Base-by-base conservation (phyloP, 257 asterid species). In the Capsicum chinense region DNA sequence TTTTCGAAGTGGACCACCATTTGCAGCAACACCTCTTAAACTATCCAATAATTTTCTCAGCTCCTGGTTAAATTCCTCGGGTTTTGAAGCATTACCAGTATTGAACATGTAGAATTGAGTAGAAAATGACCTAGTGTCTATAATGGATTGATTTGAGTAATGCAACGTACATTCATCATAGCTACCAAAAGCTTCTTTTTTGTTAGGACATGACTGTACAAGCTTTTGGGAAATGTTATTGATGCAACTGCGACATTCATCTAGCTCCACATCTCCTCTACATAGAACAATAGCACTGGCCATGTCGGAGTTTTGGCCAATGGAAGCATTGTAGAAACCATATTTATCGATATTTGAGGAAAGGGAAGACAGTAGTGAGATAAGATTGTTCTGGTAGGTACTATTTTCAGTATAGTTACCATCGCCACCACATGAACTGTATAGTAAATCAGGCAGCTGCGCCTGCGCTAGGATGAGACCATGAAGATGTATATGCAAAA, bases 241-340 rank as follows among this genome's bases (percentile, higher is more conserved):
- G 47, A 87, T 56, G 42, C 84, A 83, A 5, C 9, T 0, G 11
- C 48, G 44, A 63, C 89, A 83, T 3, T 1, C 56, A 0, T 35
- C 47, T 3, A 21, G 1, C 5, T 4, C 56, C 0, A 79, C 73
- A 7, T 76, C 85, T 37, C 87, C 87, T 7, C 89, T 68, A 67
- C 89, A 87, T 7, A 87, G 67, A 9, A 79, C 79, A 5, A 81
- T 6, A 19, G 80, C 82, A 8, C 79, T 70, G 4, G 42, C 87
- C 7, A 44, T 35, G 5, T 71, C 59, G 8, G 76, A 33, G 7
- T 16, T 58, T 33, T 42, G 10, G n/a, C 87, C 87, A 0, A 9
- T 5, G 2, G 68, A 56, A 21, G 33, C 48, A 39, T 59, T 82
- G 9, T 56, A 19, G 82, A 87, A 87, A 19, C 64, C 83, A 9